phyloP scores from a whole-genome alignment of 148 eudicot genomes.

The Silene conica region DNA sequence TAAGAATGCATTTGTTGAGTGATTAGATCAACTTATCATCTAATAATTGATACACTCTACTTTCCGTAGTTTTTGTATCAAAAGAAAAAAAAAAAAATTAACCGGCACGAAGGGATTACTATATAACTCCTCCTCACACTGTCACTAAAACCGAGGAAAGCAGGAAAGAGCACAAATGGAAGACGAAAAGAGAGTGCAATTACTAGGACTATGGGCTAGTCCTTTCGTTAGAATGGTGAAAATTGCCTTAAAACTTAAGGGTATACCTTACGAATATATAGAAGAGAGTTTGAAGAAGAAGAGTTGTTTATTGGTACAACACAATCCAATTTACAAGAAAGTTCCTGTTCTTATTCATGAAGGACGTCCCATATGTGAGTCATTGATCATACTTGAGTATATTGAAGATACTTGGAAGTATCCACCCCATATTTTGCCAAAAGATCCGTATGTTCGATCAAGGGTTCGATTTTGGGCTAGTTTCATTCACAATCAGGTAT shows the following conservation, averaged over 20 bases:
- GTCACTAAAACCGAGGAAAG: background rate
- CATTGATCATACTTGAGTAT: conserved; percentile 30
- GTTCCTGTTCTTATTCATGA: conserved; percentile 34
- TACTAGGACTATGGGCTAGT: conserved; percentile 38
- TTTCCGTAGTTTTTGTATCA: too few relatives aligned
- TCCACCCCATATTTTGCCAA: conserved; percentile 25
- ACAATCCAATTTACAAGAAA: conserved; percentile 30
- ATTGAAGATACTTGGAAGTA: conserved; percentile 29
- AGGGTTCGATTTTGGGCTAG: conserved; percentile 27
- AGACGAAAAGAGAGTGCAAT: conserved; percentile 12
- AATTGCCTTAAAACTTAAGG: conserved; percentile 35
- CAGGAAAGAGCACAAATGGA: background rate
- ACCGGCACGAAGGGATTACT: too few relatives aligned
- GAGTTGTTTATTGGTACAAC: conserved; percentile 19
- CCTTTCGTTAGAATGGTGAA: conserved; percentile 35
- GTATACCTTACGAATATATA: conserved; percentile 27
- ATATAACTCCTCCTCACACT: background rate
- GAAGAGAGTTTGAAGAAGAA: conserved; percentile 30
- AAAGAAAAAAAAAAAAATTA: too few relatives aligned
- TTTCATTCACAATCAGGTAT: conserved; percentile 14
- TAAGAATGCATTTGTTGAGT: too few relatives aligned
- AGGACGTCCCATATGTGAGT: conserved; percentile 26
- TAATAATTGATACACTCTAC: too few relatives aligned
- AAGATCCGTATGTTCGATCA: conserved; percentile 20
- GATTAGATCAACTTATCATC: too few relatives aligned